phyloP scores from a whole-genome alignment of 768 basidiomycete species.

The Tylopilus sp. region DNA sequence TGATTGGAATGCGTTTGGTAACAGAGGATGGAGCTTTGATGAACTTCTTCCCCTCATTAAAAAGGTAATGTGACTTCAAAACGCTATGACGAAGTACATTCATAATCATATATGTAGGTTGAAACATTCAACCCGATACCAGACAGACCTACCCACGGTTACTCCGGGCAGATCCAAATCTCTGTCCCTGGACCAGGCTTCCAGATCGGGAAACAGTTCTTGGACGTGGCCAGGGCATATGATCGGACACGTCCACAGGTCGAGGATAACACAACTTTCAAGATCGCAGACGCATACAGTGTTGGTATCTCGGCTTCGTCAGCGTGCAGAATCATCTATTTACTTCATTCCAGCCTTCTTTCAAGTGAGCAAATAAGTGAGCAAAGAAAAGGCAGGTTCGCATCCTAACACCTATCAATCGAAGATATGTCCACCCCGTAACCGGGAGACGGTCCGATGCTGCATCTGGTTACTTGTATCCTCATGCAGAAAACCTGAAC shows the following conservation, averaged over 20 bases:
- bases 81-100: conserved; percentile 14
- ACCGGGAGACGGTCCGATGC: conserved; percentile 7
- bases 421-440: conserved; percentile 1
- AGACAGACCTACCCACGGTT: conserved; percentile 36
- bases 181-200: conserved; percentile 8
- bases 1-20: conserved; percentile 50
- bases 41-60: conserved; percentile 54
- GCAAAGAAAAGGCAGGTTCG: neutral
- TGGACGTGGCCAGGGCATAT: conserved; percentile 42
- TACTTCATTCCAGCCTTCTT: conserved; percentile 16
- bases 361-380: conserved; percentile 9
- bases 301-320: no score
- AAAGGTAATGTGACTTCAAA: conserved; percentile 41
- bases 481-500: neutral
- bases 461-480: conserved; percentile 6
- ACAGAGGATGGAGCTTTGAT: conserved; percentile 59
- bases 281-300: no score
- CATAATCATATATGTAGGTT: conserved; percentile 40
- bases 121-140: conserved; percentile 34
- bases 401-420: neutral
- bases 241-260: conserved; percentile 45
- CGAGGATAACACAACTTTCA: conserved; percentile 49
- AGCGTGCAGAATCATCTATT: no score
- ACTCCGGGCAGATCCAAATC: conserved; percentile 31
- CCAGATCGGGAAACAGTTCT: conserved; percentile 40